These are phyloP conservation scores for Kernera saxatilis DNA, from an alignment of 345 rosid genomes.

Conservation along the genomic window DNA sequence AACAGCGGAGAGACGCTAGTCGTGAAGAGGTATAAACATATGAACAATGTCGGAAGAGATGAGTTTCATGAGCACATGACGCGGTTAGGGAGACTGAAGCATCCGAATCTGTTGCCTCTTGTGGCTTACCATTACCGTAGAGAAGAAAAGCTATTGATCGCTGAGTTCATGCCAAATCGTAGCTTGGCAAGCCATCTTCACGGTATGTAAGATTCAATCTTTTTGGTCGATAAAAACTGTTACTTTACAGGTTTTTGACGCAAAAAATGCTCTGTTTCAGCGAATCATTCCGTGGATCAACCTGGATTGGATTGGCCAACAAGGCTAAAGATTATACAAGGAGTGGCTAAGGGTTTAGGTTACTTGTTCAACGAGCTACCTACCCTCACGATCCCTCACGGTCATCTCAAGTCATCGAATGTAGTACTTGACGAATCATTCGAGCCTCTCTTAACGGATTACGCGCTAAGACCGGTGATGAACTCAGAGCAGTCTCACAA, in stretches of 20 bases:
- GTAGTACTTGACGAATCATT: constrained; percentile 48
- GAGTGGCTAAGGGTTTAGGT: constrained; percentile 56
- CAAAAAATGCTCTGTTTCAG: constrained; percentile 33
- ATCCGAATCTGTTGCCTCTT: constrained; percentile 53
- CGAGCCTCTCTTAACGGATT: constrained; percentile 55
- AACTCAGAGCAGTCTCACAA: constrained; percentile 58
- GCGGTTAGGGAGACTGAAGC: constrained; percentile 50
- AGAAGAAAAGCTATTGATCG: constrained; percentile 69
- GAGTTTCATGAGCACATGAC: constrained; percentile 69
- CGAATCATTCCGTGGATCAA: constrained; percentile 41
- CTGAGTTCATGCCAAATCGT: constrained; percentile 44
- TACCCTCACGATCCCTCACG: constrained; percentile 50
- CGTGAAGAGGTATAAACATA: constrained; percentile 75
- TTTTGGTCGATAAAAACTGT: neutral
- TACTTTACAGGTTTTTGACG: neutral
- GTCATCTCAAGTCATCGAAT: constrained; percentile 78
- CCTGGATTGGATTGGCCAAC: constrained; percentile 60
- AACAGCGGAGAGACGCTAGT: constrained; percentile 37
- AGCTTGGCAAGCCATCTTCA: constrained; percentile 76
- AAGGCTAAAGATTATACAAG: constrained; percentile 56
- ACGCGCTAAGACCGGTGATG: constrained; percentile 54
- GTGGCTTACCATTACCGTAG: constrained; percentile 60
- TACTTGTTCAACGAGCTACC: constrained; percentile 60
- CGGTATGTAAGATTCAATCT: constrained; percentile 31
- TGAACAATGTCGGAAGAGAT: constrained; percentile 64